These are phyloP conservation scores for Chenopodium berlandieri DNA, from an alignment of 148 eudicot species.

Conservation along the genomic window DNA sequence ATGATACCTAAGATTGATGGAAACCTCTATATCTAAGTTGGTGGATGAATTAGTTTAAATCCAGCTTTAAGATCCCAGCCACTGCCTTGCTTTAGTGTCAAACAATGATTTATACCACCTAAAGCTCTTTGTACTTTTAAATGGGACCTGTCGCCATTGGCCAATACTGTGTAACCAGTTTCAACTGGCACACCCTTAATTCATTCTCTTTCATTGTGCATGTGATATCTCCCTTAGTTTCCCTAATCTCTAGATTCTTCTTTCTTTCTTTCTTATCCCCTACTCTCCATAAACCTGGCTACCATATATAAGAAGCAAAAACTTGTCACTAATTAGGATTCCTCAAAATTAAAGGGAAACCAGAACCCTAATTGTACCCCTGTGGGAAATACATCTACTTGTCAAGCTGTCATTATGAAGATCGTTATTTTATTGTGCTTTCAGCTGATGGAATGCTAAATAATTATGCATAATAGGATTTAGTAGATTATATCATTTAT, in stretches of 20 bases:
- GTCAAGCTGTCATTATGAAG: background rate
- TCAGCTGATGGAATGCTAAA: constrained; percentile 2
- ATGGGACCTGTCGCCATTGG: background rate
- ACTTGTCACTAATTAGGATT: too few species aligned
- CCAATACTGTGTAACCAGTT: background rate
- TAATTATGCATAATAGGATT: too few species aligned
- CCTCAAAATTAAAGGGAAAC: background rate
- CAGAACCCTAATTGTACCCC: background rate
- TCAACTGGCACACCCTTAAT: too few species aligned
- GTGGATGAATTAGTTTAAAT: background rate
- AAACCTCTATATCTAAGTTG: background rate
- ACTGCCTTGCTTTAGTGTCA: background rate
- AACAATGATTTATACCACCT: background rate
- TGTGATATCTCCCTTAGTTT: background rate
- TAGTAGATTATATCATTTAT: background rate
- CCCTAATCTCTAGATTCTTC: background rate
- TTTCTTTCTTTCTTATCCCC: background rate
- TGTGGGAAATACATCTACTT: background rate
- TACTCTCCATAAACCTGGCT: too few species aligned
- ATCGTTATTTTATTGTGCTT: background rate
- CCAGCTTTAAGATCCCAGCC: background rate
- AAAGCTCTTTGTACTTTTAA: background rate
- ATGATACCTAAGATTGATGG: background rate
- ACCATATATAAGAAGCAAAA: too few species aligned
- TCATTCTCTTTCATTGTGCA: background rate